Conservation (phyloP, 202 grass and related monocot species). For the Miscanthus sacchariflorus region DNA sequence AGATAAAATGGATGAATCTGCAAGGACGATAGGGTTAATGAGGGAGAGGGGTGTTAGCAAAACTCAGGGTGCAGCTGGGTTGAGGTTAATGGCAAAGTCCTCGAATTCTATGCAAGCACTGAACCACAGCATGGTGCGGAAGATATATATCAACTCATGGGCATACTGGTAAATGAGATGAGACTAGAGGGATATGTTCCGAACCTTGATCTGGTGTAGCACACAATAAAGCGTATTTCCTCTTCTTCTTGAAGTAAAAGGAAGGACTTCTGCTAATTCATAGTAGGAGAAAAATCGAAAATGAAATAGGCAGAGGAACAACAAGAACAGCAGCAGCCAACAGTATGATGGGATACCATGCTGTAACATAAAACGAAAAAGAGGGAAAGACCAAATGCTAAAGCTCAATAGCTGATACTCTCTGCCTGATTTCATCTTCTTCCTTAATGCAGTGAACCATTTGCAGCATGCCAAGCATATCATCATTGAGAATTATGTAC, state of each 20-base stretch:
- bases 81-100: conserved; percentile 64
- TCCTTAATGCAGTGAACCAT: not conserved
- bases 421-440: not conserved
- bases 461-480: not conserved
- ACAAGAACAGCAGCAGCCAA: not conserved
- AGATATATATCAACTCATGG: conserved; percentile 62
- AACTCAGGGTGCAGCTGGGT: conserved; percentile 84
- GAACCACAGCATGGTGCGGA: conserved; percentile 55
- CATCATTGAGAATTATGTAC: not conserved
- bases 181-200: conserved; percentile 77
- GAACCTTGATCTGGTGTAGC: conserved; percentile 59
- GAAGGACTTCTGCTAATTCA: not conserved
- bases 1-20: conserved; percentile 72
- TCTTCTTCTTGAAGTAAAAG: not conserved
- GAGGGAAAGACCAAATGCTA: no score
- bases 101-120: conserved; percentile 77
- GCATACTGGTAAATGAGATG: conserved; percentile 71
- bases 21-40: conserved; percentile 77
- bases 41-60: conserved; percentile 77
- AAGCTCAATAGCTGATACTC: not conserved
- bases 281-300: not conserved
- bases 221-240: not conserved
- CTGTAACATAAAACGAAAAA: no score
- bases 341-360: not conserved
- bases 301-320: conserved; percentile 1